Percentiles rank a stretch among this genome's conserved stretches.
These are phyloP conservation scores for Chlamydomonas incerta DNA, from an alignment of 139 green algal genomes.

Conservation along the genomic window DNA sequence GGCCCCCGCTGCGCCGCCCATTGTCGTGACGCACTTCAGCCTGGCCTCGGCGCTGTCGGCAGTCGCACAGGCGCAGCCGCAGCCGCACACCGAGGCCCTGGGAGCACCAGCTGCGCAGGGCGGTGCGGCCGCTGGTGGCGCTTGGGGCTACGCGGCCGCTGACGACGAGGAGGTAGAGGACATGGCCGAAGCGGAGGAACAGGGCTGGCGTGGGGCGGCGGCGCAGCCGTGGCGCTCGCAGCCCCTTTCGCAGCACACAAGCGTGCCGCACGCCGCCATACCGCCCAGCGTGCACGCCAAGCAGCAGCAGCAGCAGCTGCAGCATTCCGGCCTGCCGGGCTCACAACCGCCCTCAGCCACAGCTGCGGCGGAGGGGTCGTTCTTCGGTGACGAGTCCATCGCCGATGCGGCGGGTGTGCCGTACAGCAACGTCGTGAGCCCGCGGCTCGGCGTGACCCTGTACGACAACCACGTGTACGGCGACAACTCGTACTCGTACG, in stretches of 20 bases:
- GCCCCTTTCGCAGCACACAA: too few species aligned
- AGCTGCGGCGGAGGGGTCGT: too few species aligned
- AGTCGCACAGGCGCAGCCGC: too few species aligned
- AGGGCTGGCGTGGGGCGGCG: too few species aligned
- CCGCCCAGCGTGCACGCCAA: neutral
- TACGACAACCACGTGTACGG: slow-evolving; percentile 23
- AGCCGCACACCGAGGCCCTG: neutral
- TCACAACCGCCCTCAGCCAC: neutral
- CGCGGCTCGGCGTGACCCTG: slow-evolving; percentile 2
- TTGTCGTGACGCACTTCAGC: neutral
- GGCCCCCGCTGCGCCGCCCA: too few species aligned
- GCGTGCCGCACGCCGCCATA: neutral
- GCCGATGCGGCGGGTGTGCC: neutral
- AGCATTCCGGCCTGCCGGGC: neutral
- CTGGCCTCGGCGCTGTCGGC: neutral
- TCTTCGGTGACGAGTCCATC: neutral
- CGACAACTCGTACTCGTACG: neutral
- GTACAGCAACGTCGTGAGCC: neutral
- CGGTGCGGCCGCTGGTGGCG: neutral
- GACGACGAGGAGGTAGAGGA: too few species aligned
- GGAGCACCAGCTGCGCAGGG: neutral
- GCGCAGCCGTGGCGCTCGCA: too few species aligned
- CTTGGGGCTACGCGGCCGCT: too few species aligned
- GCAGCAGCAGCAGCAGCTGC: neutral
- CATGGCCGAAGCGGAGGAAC: too few species aligned